Evolutionary conservation across 768 basidiomycete species (phyloP).

Genomic region (Hygrocybe punicea): DNA sequence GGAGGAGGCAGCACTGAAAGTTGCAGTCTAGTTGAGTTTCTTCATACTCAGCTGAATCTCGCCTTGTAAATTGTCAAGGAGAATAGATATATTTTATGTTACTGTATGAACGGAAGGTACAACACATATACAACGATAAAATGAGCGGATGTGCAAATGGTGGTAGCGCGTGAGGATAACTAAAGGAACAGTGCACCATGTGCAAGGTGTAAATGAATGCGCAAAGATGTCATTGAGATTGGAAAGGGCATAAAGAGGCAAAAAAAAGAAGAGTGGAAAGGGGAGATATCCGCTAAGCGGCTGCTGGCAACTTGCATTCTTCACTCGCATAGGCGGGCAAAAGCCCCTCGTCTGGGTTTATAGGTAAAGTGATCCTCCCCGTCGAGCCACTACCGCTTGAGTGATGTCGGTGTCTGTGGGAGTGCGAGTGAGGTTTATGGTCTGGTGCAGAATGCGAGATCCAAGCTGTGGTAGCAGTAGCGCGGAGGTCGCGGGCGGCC

Average conservation of each 20-base stretch:
- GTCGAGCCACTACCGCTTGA: slow-evolving; percentile 23
- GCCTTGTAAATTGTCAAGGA: neutral
- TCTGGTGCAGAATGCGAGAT: slow-evolving; percentile 37
- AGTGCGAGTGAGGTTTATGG: slow-evolving; percentile 22
- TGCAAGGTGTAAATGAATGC: neutral
- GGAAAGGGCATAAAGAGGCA: neutral
- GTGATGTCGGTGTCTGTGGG: slow-evolving; percentile 33
- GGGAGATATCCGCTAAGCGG: neutral
- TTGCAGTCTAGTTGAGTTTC: neutral
- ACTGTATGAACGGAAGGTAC: neutral
- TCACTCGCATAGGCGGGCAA: slow-evolving; percentile 30
- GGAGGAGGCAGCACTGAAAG: neutral
- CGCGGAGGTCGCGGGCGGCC: slow-evolving; percentile 47
- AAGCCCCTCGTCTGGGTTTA: slow-evolving; percentile 45
- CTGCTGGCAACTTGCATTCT: neutral
- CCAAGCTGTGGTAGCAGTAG: slow-evolving; percentile 67
- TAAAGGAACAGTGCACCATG: neutral
- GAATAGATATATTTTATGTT: neutral
- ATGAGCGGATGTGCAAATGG: neutral
- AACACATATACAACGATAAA: neutral
- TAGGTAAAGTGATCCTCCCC: slow-evolving; percentile 45
- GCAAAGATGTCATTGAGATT: neutral
- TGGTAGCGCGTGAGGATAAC: neutral
- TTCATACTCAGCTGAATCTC: neutral
- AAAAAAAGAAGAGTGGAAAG: neutral